phyloP scores from a whole-genome alignment of 2,329 filamentous ascomycete species.

The Apiospora arundinis region DNA sequence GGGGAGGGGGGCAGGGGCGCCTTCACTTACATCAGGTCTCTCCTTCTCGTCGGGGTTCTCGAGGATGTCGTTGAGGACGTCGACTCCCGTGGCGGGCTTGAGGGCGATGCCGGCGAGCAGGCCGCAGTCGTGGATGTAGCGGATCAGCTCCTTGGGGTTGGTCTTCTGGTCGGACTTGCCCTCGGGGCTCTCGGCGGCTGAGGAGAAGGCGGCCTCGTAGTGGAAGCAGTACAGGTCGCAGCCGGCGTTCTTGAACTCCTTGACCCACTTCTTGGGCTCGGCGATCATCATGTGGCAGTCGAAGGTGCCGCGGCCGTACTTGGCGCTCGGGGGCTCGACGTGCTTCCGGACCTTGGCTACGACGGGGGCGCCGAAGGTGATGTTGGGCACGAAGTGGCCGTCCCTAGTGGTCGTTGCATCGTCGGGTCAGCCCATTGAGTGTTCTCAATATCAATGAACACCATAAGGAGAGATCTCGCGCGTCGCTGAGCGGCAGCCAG shows the following conservation, averaged over 20 bases:
- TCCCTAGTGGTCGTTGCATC: constrained; percentile 66
- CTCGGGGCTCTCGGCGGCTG: constrained; percentile 81
- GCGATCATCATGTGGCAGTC: constrained; percentile 99
- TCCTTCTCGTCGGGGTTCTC: constrained; percentile 76
- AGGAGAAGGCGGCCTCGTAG: constrained; percentile 94
- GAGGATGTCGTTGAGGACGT: constrained; percentile 90
- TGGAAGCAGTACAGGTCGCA: constrained; percentile 99
- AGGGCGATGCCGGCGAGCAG: constrained; percentile 94
- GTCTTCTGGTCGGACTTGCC: constrained; percentile 73
- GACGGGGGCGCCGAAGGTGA: constrained; percentile 94
- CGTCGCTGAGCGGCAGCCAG: neutral
- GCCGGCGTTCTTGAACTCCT: constrained; percentile 90
- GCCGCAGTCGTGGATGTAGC: constrained; percentile 86
- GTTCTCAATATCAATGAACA: neutral
- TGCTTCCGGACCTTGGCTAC: constrained; percentile 92
- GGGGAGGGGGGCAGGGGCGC: constrained; percentile 20
- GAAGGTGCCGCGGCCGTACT: constrained; percentile 86
- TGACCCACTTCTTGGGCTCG: constrained; percentile 99
- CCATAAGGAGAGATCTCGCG: neutral
- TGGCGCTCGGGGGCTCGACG: constrained; percentile 74
- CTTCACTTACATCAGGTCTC: constrained; percentile 78
- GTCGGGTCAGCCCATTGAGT: neutral
- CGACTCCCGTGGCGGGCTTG: constrained; percentile 89
- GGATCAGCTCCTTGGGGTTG: constrained; percentile 82
- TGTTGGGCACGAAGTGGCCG: constrained; percentile 97